Evolutionary conservation across 805 yeast species (phyloP), one percentile per base, ranked within the genome.

Genomic region (Ogataea allantospora): DNA sequence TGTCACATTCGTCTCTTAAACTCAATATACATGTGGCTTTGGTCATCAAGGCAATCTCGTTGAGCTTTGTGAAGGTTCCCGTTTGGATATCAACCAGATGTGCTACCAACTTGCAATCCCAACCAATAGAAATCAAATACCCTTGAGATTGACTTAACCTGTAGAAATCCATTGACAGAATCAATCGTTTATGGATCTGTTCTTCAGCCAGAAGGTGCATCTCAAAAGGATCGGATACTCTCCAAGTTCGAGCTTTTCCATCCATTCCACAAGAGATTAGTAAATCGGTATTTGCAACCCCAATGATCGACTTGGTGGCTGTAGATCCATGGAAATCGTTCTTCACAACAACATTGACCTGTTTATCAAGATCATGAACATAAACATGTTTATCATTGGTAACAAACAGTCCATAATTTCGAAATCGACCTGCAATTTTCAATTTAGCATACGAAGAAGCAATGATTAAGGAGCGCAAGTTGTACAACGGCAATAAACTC

Each of bases 121-220:
- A 72, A 3, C 88, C 87, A 44, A 77, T 62, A 1, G 84, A 71
- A 8, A 73, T 64, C 14, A 81, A 47, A 46, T 66, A 70, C 13
- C 65, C 63, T 4, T 52, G 38, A 1, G 31, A 22, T 1, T 35
- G 22, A 21, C 31, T 43, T 4, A 45, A 27, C 5, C 40, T 25
- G 3, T 51, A 28, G 20, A 51, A 53, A 10, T 48, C 44, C 34
- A 53, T 30, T 5, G 49, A 44, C 1, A 63, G 53, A 6, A 63
- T 48, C 13, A 64, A 35, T 21, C 67, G 44, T 24, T 54, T 48
- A 33, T 63, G 67, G 9, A 64, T 27, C 38, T 60, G 57, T 2
- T 38, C 14, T 31, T 48, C 42, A 5, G 14, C 6, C 8, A 36
- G 16, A 9, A 33, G 38, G 12, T 34, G 17, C 29, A 56, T 33